Base-by-base conservation (phyloP, 768 basidiomycete genomes). In the Filobasidium floriforme region DNA sequence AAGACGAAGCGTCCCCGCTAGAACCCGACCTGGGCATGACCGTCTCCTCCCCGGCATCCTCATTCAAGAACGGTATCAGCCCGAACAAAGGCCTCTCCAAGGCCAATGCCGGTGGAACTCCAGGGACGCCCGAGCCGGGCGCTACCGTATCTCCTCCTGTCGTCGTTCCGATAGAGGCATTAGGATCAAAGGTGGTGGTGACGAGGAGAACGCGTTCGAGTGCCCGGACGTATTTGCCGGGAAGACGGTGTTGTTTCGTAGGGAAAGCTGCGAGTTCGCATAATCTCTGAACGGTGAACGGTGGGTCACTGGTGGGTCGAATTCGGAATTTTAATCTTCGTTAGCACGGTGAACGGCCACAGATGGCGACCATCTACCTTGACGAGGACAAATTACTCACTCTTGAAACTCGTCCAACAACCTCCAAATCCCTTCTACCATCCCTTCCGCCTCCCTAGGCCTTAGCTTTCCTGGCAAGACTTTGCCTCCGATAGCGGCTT, bases 211-310 rank as follows among this genome's bases (percentile, higher is more conserved):
- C 66, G 59, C 76, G 75, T 63, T 79, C 79, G 41, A 78, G 44
- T 15, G 79, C 74, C 59, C 79, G 75, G 19, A 79, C 68, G 68
- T 75, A 78, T 70, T 79, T 79, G 29, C 79, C 79, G 7, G 75
- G 44, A 4, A 73, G 63, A 1, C 68, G 68, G 59, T 79, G 74
- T 24, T 71, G 66, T 41, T 60, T 26, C 9, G 66, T 69, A 1
- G 79, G 79, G 18, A 68, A 41, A 5, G 68, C 60, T 0, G 75
- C 69, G 2, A 79, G 68, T 60, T 79, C 79, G 18, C 76, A 75
- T 5, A 78, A 52, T 14, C 79, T 74, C 62, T 79, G 79, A 14
- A 79, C 72, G n/a, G 79, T 78, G 69, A 78, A 79, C 22, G 79
- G 79, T 1, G 79, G 74, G 44, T 73, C 74, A 40, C 44, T 65